Conservation (phyloP, 345 rosid genomes). For the Gynandropsis gynandra region DNA sequence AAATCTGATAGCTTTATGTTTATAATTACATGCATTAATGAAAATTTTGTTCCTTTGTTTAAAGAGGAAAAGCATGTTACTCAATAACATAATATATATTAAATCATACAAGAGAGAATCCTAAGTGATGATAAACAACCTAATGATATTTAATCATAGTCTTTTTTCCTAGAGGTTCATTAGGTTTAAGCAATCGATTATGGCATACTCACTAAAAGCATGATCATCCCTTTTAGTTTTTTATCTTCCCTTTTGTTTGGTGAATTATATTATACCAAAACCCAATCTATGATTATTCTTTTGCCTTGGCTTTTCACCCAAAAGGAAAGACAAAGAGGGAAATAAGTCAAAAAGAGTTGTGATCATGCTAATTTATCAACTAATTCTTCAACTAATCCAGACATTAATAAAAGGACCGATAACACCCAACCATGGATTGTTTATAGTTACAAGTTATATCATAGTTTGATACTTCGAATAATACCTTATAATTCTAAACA, state of each 20-base stretch:
- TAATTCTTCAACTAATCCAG: constrained; percentile 28
- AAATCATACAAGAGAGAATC: constrained; percentile 22
- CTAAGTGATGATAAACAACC: constrained; percentile 14
- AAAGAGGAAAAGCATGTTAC: not conserved
- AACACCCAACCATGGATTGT: not conserved
- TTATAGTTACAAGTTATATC: too few species aligned
- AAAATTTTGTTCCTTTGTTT: not conserved
- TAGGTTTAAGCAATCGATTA: constrained; percentile 23
- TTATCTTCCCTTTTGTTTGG: not conserved
- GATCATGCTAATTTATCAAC: constrained; percentile 1
- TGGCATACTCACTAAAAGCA: constrained; percentile 26
- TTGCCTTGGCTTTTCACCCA: constrained; percentile 31
- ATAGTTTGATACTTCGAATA: too few species aligned
- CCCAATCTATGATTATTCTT: constrained; percentile 26
- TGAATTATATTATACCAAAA: constrained; percentile 26
- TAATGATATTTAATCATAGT: constrained; percentile 11
- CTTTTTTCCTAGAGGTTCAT: constrained; percentile 17
- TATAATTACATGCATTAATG: not conserved
- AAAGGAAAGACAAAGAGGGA: constrained; percentile 22
- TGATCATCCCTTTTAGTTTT: constrained; percentile 16
- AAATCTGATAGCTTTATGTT: too few species aligned
- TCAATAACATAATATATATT: constrained; percentile 5
- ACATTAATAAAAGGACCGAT: too few species aligned
- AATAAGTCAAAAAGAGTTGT: constrained; percentile 28
- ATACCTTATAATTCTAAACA: too few species aligned